Conservation (phyloP, 2,329 filamentous ascomycete species). For the Pseudocercospora macadamiae region DNA sequence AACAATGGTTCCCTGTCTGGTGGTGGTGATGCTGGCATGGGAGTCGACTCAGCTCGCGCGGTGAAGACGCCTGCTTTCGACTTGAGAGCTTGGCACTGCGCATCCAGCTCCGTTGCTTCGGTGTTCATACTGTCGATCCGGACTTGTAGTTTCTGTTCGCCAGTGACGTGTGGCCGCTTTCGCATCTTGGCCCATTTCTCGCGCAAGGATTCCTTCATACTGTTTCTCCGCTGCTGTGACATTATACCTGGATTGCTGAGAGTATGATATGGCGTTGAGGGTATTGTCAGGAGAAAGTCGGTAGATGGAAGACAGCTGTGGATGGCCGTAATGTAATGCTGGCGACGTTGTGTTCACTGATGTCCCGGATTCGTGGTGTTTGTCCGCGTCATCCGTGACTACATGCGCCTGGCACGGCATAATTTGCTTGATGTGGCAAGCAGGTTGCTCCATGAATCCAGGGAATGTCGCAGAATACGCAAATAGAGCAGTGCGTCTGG, state of each 20-base stretch:
- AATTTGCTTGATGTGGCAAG: background rate
- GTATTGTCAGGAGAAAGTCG: no score
- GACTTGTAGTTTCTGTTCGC: slow-evolving; percentile 13
- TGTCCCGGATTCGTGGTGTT: background rate
- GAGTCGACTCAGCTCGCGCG: slow-evolving; percentile 9
- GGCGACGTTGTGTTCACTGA: background rate
- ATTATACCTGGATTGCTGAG: background rate
- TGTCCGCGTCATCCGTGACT: background rate
- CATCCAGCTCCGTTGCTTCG: slow-evolving; percentile 12
- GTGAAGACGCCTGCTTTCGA: slow-evolving; percentile 7
- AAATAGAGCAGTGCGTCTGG: no score
- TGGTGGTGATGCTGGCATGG: slow-evolving; percentile 11
- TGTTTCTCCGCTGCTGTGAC: background rate
- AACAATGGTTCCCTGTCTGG: slow-evolving; percentile 17
- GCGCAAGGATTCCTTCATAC: slow-evolving; percentile 5
- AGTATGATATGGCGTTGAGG: background rate
- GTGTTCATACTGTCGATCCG: slow-evolving; percentile 15
- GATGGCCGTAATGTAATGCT: background rate
- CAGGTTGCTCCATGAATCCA: background rate
- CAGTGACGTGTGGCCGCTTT: slow-evolving; percentile 11
- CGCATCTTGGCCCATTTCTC: slow-evolving; percentile 9
- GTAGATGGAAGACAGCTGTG: background rate
- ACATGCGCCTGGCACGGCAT: background rate
- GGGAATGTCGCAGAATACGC: background rate
- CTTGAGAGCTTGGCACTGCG: slow-evolving; percentile 3